These are phyloP conservation scores for Otatea glauca DNA, from an alignment of 176 grass and related monocot species.

Conservation along the genomic window DNA sequence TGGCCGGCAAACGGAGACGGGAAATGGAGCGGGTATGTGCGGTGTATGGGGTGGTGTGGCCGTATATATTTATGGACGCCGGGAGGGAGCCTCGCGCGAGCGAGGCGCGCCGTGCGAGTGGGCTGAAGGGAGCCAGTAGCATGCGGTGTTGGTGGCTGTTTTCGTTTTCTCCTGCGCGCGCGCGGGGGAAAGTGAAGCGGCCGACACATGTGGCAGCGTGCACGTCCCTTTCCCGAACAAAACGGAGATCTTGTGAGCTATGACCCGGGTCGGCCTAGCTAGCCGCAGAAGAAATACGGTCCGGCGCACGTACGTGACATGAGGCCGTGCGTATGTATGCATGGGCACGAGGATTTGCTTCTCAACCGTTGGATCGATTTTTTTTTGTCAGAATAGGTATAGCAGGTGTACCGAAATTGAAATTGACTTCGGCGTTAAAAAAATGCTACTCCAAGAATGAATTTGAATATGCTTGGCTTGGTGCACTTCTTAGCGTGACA, in stretches of 20 bases:
- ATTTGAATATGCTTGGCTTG: neutral
- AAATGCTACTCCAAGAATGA: neutral
- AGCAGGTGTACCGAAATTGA: neutral
- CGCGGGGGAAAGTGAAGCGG: neutral
- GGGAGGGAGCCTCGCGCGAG: neutral
- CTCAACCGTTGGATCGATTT: too few relatives aligned
- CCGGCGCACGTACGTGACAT: neutral
- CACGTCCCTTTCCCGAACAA: slow-evolving; percentile 11
- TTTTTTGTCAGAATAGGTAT: too few relatives aligned
- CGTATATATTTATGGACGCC: slow-evolving; percentile 47
- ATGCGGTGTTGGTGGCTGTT: slow-evolving; percentile 17
- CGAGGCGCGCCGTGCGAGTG: neutral
- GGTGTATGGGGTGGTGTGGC: neutral
- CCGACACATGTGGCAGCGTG: slow-evolving; percentile 48
- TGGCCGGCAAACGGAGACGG: neutral
- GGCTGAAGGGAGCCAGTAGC: neutral
- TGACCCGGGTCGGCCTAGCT: neutral
- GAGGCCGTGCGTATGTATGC: neutral
- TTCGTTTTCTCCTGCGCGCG: slow-evolving; percentile 46
- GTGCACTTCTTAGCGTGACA: neutral
- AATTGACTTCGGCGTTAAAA: neutral
- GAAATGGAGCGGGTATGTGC: neutral
- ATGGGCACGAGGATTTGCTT: neutral
- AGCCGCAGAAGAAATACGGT: neutral
- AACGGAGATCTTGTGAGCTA: slow-evolving; percentile 34